phyloP scores from a whole-genome alignment of 2,329 filamentous ascomycete genomes.

The Canariomyces notabilis region DNA sequence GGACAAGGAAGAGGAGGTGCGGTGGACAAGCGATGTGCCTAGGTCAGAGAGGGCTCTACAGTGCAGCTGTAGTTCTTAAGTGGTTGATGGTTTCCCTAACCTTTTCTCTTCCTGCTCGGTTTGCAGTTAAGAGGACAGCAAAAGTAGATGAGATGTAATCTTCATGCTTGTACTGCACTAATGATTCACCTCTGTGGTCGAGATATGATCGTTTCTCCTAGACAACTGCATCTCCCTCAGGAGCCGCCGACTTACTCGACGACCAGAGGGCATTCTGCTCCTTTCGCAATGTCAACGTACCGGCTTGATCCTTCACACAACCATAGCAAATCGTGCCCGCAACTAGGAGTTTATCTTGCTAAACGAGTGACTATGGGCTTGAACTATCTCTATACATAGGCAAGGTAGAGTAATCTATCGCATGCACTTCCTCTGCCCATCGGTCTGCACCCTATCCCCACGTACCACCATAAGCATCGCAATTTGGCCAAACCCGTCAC shows the following conservation, averaged over 20 bases:
- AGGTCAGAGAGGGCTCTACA: constrained; percentile 74
- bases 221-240: no score
- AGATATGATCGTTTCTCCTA: not conserved
- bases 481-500: not conserved
- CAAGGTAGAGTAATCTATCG: constrained; percentile 25
- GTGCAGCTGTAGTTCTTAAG: constrained; percentile 87
- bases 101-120: no score
- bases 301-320: not conserved
- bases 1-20: constrained; percentile 67
- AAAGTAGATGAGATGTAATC: no score
- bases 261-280: no score
- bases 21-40: constrained; percentile 84
- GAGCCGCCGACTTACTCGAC: no score
- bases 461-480: constrained; percentile 17
- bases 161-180: no score
- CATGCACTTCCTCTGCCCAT: constrained; percentile 21
- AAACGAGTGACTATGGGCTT: constrained; percentile 26
- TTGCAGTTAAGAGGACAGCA: no score
- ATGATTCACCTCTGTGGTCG: no score
- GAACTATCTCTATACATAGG: constrained; percentile 26
- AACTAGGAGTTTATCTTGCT: constrained; percentile 14
- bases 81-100: not conserved
- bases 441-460: constrained; percentile 5
- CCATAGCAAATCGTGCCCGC: not conserved
- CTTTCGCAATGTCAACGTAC: no score